Conservation (phyloP, 2,329 filamentous ascomycete species). For the Claviceps maximensis region DNA sequence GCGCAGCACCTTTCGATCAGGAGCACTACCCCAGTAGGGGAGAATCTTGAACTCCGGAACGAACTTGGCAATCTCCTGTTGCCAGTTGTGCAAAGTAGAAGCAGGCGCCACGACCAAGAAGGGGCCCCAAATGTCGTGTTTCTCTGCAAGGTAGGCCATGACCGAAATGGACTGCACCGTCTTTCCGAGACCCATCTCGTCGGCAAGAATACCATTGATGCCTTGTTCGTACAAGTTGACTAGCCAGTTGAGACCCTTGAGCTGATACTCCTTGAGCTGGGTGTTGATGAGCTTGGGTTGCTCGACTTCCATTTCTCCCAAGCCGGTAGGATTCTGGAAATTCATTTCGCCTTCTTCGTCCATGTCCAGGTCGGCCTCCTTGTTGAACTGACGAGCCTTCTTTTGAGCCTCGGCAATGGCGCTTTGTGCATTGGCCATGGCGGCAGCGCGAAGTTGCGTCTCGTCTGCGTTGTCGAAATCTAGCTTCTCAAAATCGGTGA, state of each 20-base stretch:
- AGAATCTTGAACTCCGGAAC: slow-evolving; percentile 90
- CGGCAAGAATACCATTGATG: slow-evolving; percentile 97
- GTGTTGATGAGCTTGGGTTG: slow-evolving; percentile 90
- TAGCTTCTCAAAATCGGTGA: slow-evolving; percentile 87
- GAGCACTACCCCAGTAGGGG: slow-evolving; percentile 93
- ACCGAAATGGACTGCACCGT: slow-evolving; percentile 98
- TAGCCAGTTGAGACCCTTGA: slow-evolving; percentile 98
- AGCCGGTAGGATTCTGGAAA: slow-evolving; percentile 93
- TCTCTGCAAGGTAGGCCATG: slow-evolving; percentile 95
- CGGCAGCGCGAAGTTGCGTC: slow-evolving; percentile 62
- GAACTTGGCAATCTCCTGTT: slow-evolving; percentile 93
- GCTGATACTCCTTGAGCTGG: slow-evolving; percentile 94
- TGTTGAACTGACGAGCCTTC: slow-evolving; percentile 87
- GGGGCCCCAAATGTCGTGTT: slow-evolving; percentile 95
- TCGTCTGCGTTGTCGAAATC: slow-evolving; percentile 96
- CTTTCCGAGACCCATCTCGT: slow-evolving; percentile 99
- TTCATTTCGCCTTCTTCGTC: slow-evolving; percentile 97
- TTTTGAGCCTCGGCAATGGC: slow-evolving; percentile 90
- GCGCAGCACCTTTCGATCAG: slow-evolving; percentile 85
- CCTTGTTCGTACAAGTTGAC: slow-evolving; percentile 98
- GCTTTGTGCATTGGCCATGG: slow-evolving; percentile 90
- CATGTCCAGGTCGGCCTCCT: slow-evolving; percentile 46
- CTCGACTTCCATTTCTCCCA: slow-evolving; percentile 86
- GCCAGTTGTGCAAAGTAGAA: slow-evolving; percentile 97
- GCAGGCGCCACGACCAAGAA: slow-evolving; percentile 94